Percentiles rank a stretch among this genome's conserved stretches.
phyloP scores from a whole-genome alignment of 805 yeast genomes.

The Saccharomycopsis sp. region DNA sequence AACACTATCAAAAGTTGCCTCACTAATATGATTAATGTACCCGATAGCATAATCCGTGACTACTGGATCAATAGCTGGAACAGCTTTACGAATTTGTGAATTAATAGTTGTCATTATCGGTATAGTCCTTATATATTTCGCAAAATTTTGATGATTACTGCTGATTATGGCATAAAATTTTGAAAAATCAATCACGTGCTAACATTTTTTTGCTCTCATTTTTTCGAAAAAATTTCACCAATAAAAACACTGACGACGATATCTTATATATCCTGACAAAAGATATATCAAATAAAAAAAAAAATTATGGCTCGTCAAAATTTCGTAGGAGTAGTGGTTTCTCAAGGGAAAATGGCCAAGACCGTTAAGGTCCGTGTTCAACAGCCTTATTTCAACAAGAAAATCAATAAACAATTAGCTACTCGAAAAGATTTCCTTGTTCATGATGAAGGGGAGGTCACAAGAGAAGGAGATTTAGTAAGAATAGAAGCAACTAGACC shows the following conservation, averaged over 20 bases:
- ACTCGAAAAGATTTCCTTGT: constrained; percentile 80
- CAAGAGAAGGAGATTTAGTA: constrained; percentile 93
- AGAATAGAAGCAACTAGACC: constrained; percentile 89
- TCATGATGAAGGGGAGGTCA: constrained; percentile 87
- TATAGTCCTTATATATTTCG: neutral
- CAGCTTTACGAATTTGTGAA: constrained; percentile 73
- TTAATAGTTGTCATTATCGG: constrained; percentile 5
- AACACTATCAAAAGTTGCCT: constrained; percentile 75
- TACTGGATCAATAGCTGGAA: constrained; percentile 76
- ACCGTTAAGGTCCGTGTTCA: constrained; percentile 91
- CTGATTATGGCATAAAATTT: too few species aligned
- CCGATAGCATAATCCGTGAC: constrained; percentile 89
- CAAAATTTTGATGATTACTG: too few species aligned
- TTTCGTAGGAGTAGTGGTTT: constrained; percentile 85
- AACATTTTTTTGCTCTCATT: too few species aligned
- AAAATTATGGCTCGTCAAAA: constrained; percentile 91
- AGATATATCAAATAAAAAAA: neutral
- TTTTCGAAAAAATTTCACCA: neutral
- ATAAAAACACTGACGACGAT: too few species aligned
- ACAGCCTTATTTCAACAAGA: constrained; percentile 62
- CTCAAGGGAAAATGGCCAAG: constrained; percentile 94
- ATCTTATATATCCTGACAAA: neutral
- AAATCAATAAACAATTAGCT: constrained; percentile 67
- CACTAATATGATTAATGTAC: constrained; percentile 75
- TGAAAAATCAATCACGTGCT: too few species aligned